These are phyloP conservation scores for Chrysochromulina tobinii DNA, from an alignment of 78 protist genomes.

Conservation along the genomic window DNA sequence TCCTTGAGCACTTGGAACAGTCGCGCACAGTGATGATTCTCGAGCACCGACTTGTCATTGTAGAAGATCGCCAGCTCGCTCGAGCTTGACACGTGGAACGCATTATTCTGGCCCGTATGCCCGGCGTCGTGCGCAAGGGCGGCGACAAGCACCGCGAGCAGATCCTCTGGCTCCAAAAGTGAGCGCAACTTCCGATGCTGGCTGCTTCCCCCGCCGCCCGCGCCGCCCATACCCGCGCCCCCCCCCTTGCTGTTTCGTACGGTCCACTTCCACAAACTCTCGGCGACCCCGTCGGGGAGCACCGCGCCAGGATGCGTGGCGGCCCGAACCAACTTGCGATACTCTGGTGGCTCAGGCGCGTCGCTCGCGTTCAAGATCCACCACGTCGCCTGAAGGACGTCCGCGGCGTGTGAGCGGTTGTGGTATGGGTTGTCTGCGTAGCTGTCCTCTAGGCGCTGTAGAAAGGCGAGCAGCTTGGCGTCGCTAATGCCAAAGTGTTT, in stretches of 20 bases:
- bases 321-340: too few relatives aligned
- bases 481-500: too few relatives aligned
- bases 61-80: slow-evolving; percentile 30
- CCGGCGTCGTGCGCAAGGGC: slow-evolving; percentile 33
- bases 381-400: background rate
- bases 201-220: too few relatives aligned
- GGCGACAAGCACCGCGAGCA: background rate
- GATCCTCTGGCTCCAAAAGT: background rate
- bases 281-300: too few relatives aligned
- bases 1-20: background rate
- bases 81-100: background rate
- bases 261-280: too few relatives aligned
- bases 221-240: too few relatives aligned
- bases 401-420: slow-evolving; percentile 15
- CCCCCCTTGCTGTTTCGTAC: too few relatives aligned
- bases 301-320: too few relatives aligned
- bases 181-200: too few relatives aligned
- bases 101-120: slow-evolving; percentile 42
- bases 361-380: background rate
- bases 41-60: slow-evolving; percentile 40
- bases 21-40: slow-evolving; percentile 39
- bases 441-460: too few relatives aligned
- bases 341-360: too few relatives aligned
- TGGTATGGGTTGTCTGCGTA: slow-evolving; percentile 25
- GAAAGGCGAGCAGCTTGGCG: too few relatives aligned